Evolutionary conservation across 768 basidiomycete genomes (phyloP).

Genomic region (Gloeopeniophorella convolvens): DNA sequence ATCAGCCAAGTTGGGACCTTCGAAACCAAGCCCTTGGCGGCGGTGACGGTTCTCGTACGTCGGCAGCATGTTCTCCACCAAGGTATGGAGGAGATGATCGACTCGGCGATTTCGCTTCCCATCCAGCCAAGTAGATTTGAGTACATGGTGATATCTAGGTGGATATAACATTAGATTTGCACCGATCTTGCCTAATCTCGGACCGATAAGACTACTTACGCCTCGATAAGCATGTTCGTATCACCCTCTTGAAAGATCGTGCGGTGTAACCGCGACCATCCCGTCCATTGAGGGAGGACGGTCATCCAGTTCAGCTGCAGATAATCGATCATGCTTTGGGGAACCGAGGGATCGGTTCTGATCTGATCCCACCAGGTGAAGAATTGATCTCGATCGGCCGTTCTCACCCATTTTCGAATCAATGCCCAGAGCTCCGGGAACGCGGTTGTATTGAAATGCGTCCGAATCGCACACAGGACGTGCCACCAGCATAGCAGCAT

Average conservation of each 20-base stretch:
- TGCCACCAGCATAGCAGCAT: conserved; percentile 4
- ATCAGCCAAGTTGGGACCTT: background rate
- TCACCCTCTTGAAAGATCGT: background rate
- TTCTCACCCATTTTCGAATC: background rate
- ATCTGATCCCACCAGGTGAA: background rate
- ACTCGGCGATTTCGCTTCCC: background rate
- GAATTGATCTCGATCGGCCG: background rate
- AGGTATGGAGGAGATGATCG: background rate
- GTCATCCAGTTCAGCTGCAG: background rate
- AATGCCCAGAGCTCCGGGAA: background rate
- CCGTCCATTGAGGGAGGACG: background rate
- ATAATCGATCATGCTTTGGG: background rate
- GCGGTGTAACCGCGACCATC: background rate
- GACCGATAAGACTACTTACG: background rate
- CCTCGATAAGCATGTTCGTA: conserved; percentile 7
- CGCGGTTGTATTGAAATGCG: background rate
- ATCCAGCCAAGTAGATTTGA: background rate
- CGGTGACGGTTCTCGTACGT: background rate
- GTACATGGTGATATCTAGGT: background rate
- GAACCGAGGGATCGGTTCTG: background rate
- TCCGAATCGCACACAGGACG: background rate
- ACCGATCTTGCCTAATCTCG: background rate
- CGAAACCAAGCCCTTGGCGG: background rate
- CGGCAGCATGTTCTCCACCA: background rate
- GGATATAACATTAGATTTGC: background rate